A percentile compares a stretch with the other conserved stretches of the same genome.
Evolutionary conservation across 176 grass and related monocot genomes (phyloP).

Genomic region (Elymus sibiricus): DNA sequence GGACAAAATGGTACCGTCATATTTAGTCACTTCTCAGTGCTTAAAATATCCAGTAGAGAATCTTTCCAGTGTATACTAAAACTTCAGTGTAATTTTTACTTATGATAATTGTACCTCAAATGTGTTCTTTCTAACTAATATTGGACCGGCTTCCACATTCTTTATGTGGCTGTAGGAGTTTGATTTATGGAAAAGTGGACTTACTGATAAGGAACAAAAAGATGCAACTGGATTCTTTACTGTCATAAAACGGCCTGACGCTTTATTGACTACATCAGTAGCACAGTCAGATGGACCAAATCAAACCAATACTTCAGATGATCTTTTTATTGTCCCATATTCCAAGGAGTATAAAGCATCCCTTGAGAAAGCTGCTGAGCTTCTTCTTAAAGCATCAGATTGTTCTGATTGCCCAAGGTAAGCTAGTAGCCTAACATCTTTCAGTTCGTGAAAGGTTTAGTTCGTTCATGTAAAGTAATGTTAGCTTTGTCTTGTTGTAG

Average conservation of each 20-base stretch:
- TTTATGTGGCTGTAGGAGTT: slow-evolving; percentile 65
- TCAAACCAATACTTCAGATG: slow-evolving; percentile 46
- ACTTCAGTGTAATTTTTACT: background rate
- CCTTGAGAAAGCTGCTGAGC: slow-evolving; percentile 66
- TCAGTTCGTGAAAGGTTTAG: slow-evolving; percentile 9
- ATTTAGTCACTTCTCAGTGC: background rate
- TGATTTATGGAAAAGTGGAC: slow-evolving; percentile 70
- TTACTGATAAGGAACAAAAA: slow-evolving; percentile 64
- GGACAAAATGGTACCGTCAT: slow-evolving; percentile 70
- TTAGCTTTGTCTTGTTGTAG: slow-evolving; percentile 38
- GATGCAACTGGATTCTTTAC: slow-evolving; percentile 79
- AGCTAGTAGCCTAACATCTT: background rate
- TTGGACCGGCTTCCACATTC: background rate
- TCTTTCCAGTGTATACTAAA: background rate
- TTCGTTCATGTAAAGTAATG: background rate
- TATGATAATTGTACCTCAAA: background rate
- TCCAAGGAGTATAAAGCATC: slow-evolving; percentile 68
- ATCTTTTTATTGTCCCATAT: slow-evolving; percentile 81
- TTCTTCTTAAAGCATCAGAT: slow-evolving; percentile 71
- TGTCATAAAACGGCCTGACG: slow-evolving; percentile 64
- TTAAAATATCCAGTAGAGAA: background rate
- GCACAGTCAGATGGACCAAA: slow-evolving; percentile 19
- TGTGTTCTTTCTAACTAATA: slow-evolving; percentile 5
- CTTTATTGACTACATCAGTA: slow-evolving; percentile 23
- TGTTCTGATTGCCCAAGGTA: slow-evolving; percentile 83